Evolutionary conservation across 306 rosid species (phyloP).

Genomic region (Hippophae gyantsensis): DNA sequence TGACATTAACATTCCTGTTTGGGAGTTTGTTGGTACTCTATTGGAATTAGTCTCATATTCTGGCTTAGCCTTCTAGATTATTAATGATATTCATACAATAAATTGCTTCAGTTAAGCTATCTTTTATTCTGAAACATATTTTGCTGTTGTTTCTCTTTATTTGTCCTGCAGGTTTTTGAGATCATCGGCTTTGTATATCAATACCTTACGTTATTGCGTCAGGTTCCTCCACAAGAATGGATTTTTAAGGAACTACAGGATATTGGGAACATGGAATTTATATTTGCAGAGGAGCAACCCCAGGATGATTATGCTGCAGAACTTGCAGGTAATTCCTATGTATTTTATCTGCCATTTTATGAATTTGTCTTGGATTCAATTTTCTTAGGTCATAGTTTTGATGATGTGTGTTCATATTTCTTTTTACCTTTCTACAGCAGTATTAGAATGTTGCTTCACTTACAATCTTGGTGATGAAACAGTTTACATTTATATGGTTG

Average conservation of each 20-base stretch:
- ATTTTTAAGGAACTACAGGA: constrained; percentile 87
- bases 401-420: not conserved
- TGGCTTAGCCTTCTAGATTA: constrained; percentile 16
- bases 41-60: constrained; percentile 17
- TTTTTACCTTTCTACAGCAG: too few relatives aligned
- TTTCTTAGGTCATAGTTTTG: too few relatives aligned
- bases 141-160: constrained; percentile 10
- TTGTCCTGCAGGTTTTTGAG: constrained; percentile 57
- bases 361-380: not conserved
- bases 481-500: too few relatives aligned
- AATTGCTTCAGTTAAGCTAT: not conserved
- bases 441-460: too few relatives aligned
- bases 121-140: not conserved
- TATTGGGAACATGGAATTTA: constrained; percentile 91
- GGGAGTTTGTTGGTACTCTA: constrained; percentile 12
- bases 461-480: too few relatives aligned
- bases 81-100: not conserved
- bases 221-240: constrained; percentile 85
- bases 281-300: constrained; percentile 92
- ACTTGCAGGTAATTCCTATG: constrained; percentile 57
- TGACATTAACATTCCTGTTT: constrained; percentile 7
- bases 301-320: constrained; percentile 96
- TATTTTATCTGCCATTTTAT: not conserved
- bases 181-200: constrained; percentile 79
- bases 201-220: constrained; percentile 60